Percentiles rank a stretch among this genome's conserved stretches.
Evolutionary conservation across 106 monocot genomes (phyloP).

Genomic region (Phalaenopsis equestris): DNA sequence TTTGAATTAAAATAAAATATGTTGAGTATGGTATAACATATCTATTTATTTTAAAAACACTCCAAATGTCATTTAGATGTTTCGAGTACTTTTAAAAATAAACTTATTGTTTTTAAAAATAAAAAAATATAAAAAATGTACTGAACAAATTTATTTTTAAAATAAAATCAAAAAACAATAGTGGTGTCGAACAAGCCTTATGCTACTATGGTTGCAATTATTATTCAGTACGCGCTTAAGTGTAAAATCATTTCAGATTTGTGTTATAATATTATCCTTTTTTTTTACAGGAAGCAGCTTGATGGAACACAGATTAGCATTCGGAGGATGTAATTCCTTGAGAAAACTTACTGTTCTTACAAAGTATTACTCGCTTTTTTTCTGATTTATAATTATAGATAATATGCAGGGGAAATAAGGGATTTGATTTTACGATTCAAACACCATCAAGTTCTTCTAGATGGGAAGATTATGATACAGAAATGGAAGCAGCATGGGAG

Average conservation of each 20-base stretch:
- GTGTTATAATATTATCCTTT: not conserved
- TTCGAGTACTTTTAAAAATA: too few relatives aligned
- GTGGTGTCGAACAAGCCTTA: too few relatives aligned
- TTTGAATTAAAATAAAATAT: too few relatives aligned
- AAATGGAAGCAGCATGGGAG: conserved; percentile 89
- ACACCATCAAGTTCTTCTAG: conserved; percentile 89
- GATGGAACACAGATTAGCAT: conserved; percentile 88
- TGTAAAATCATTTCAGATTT: not conserved
- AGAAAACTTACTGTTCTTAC: not conserved
- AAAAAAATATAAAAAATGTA: too few relatives aligned
- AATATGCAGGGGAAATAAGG: conserved; percentile 60
- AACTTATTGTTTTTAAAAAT: too few relatives aligned
- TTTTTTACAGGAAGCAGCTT: conserved; percentile 55
- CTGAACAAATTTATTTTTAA: too few relatives aligned
- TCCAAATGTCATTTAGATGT: too few relatives aligned
- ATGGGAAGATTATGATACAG: conserved; percentile 77
- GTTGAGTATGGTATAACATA: too few relatives aligned
- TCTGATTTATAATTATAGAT: conserved; percentile 11
- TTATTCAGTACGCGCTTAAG: not conserved
- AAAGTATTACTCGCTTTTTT: not conserved
- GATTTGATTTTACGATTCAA: conserved; percentile 90
- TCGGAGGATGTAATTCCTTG: conserved; percentile 57
- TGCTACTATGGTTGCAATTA: not conserved
- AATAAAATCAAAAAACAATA: too few relatives aligned
- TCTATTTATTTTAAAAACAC: too few relatives aligned